Percentiles rank a stretch among this genome's conserved stretches.
These are phyloP conservation scores for Cylindrodendrum hubeiense DNA, from an alignment of 2,329 filamentous ascomycete species.

Conservation along the genomic window DNA sequence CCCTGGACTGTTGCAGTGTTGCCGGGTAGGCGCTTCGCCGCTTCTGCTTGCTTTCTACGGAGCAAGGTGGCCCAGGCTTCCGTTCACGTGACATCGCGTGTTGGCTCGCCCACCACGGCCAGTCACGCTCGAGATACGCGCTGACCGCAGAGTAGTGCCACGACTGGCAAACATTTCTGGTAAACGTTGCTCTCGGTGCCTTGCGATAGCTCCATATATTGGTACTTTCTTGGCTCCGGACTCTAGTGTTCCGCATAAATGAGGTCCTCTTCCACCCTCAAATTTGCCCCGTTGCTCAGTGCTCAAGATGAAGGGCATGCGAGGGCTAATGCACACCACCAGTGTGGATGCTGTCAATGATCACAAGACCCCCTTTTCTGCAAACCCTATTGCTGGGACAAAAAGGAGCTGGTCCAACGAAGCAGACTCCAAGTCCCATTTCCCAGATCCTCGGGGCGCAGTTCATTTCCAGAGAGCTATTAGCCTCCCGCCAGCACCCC, in stretches of 20 bases:
- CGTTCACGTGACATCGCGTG: conserved; percentile 44
- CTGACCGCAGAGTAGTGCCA: conserved; percentile 5
- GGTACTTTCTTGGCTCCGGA: neutral
- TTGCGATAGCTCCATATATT: neutral
- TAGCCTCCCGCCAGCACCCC: conserved; percentile 47
- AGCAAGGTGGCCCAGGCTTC: neutral
- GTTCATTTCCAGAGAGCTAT: conserved; percentile 51
- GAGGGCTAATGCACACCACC: conserved; percentile 61
- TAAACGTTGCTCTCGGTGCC: neutral
- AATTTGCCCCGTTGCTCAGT: neutral
- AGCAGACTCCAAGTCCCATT: conserved; percentile 17
- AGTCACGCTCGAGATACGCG: conserved; percentile 24
- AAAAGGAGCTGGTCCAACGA: conserved; percentile 57
- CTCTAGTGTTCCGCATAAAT: conserved; percentile 4
- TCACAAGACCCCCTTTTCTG: conserved; percentile 52
- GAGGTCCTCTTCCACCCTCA: neutral
- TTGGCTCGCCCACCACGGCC: conserved; percentile 22
- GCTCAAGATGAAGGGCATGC: conserved; percentile 54
- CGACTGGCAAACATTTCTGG: neutral
- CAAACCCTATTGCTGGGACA: conserved; percentile 59
- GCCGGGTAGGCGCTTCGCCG: conserved; percentile 1
- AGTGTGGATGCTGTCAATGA: conserved; percentile 62
- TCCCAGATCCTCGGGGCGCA: conserved; percentile 16
- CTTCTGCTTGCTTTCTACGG: conserved; percentile 5
- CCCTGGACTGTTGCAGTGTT: conserved; percentile 6